phyloP scores from a whole-genome alignment of 106 monocot genomes.

The Apostasia ramifera region DNA sequence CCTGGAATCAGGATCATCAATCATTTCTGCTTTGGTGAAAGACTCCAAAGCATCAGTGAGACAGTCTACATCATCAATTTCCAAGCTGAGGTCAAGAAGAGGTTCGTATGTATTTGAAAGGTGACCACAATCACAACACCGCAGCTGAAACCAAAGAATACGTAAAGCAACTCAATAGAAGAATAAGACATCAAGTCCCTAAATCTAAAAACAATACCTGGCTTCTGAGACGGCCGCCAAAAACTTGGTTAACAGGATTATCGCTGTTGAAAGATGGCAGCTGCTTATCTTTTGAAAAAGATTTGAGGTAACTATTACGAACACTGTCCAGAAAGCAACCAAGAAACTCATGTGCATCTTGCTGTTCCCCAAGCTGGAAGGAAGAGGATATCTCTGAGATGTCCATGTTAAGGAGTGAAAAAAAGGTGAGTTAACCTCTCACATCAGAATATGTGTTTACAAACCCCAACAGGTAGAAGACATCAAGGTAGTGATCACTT shows the following conservation, averaged over 20 bases:
- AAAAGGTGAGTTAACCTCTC: too few species aligned
- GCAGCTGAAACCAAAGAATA: conserved; percentile 31
- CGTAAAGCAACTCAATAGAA: background rate
- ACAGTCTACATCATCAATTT: conserved; percentile 39
- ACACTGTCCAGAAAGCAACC: conserved; percentile 49
- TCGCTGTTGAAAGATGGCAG: conserved; percentile 14
- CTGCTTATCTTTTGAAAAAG: background rate
- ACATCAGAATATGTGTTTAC: too few species aligned
- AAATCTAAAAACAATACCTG: conserved; percentile 27
- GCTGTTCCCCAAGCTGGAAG: conserved; percentile 42
- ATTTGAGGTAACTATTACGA: conserved; percentile 25
- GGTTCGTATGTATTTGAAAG: conserved; percentile 59
- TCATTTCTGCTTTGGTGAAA: conserved; percentile 56
- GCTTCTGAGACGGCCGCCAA: conserved; percentile 63
- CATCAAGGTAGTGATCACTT: too few species aligned
- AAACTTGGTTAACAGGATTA: conserved; percentile 54
- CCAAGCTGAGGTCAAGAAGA: conserved; percentile 61
- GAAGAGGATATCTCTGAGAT: conserved; percentile 64
- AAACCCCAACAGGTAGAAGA: too few species aligned
- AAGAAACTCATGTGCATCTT: conserved; percentile 91
- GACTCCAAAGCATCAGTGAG: conserved; percentile 50
- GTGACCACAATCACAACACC: conserved; percentile 56
- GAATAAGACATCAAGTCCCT: background rate
- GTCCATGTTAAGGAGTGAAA: conserved; percentile 30
- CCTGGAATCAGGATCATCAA: conserved; percentile 46